Conservation (phyloP, 2,329 filamentous ascomycete genomes). For the Neofusicoccum parvum region DNA sequence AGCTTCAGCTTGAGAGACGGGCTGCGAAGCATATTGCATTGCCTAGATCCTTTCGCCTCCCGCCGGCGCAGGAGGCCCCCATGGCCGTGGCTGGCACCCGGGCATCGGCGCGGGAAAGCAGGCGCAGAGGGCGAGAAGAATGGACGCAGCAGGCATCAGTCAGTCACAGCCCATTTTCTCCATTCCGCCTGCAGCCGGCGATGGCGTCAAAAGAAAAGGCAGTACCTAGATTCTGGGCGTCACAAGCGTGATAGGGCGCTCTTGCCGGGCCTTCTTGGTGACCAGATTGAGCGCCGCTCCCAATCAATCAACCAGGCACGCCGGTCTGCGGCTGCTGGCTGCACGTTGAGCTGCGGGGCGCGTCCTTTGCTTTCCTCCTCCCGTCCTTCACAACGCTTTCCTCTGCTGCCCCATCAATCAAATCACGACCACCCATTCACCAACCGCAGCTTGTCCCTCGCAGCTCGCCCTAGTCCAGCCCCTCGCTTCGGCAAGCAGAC, state of each 20-base stretch:
- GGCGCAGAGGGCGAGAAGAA: neutral
- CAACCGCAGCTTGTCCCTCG: too few relatives aligned
- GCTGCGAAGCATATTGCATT: neutral
- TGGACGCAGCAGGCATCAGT: slow-evolving; percentile 2
- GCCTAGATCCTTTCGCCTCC: neutral
- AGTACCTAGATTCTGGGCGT: neutral
- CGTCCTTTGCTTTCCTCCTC: neutral
- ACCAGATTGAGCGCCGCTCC: neutral
- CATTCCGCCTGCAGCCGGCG: neutral
- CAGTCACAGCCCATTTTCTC: neutral
- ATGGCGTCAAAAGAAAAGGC: too few relatives aligned
- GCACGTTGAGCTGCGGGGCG: neutral
- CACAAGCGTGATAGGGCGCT: too few relatives aligned
- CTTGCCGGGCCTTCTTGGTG: neutral
- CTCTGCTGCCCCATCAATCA: too few relatives aligned
- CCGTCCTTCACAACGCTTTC: too few relatives aligned
- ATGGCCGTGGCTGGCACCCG: neutral
- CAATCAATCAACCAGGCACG: neutral
- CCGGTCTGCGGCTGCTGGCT: neutral
- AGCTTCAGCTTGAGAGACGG: neutral
- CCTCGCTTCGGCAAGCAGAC: too few relatives aligned
- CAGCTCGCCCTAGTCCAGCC: too few relatives aligned
- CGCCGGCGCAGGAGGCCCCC: neutral
- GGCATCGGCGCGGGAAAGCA: neutral
- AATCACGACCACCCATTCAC: too few relatives aligned